Conservation (phyloP, 495 filamentous ascomycete genomes). For the Tuber borchii region DNA sequence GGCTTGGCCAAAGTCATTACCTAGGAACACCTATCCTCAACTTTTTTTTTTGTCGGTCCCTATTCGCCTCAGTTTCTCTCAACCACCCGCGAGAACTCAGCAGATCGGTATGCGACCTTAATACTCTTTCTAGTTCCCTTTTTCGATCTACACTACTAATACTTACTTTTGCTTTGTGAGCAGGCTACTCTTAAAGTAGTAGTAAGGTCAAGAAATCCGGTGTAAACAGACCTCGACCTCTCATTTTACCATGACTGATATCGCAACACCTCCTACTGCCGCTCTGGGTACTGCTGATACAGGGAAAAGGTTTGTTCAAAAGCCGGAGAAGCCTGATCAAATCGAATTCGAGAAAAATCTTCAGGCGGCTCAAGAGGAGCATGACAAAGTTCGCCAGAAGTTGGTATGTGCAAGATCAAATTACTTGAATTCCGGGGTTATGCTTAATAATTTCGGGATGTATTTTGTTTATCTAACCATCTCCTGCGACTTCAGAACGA, state of each 20-base stretch:
- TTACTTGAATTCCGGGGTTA: neutral
- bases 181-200: neutral
- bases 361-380: conserved; percentile 73
- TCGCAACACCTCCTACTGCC: conserved; percentile 19
- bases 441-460: neutral
- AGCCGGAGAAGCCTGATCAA: conserved; percentile 66
- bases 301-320: conserved; percentile 49
- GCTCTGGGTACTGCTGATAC: conserved; percentile 37
- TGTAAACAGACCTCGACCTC: conserved; percentile 14
- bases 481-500: conserved; percentile 55
- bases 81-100: neutral
- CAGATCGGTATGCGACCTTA: neutral
- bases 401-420: conserved; percentile 57
- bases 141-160: neutral
- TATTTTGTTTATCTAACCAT: conserved; percentile 26
- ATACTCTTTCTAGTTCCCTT: neutral
- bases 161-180: neutral
- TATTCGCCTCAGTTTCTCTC: neutral
- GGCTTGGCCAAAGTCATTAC: neutral
- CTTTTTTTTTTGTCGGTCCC: neutral
- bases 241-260: conserved; percentile 18
- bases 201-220: conserved; percentile 33
- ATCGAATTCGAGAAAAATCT: conserved; percentile 63
- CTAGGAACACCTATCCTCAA: conserved; percentile 2
- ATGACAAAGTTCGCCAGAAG: conserved; percentile 63